Evolutionary conservation across 2,329 filamentous ascomycete genomes (phyloP).

Genomic region (Periconia macrospinosa): DNA sequence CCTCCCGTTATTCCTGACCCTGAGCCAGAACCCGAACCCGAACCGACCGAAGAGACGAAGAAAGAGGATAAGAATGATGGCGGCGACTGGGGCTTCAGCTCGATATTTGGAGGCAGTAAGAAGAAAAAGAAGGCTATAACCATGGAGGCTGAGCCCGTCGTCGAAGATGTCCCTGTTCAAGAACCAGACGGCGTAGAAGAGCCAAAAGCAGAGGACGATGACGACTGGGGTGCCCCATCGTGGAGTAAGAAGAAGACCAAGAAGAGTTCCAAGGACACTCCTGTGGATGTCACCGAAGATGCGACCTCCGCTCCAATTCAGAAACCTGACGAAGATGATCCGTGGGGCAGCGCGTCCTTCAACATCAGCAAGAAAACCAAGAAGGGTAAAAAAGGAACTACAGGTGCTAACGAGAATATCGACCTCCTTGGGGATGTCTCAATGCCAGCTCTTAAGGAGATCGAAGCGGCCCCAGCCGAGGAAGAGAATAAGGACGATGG

Average conservation of each 20-base stretch:
- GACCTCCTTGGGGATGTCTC: slow-evolving; percentile 38
- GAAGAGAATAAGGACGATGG: slow-evolving; percentile 48
- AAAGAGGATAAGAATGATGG: slow-evolving; percentile 35
- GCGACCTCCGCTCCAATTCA: slow-evolving; percentile 43
- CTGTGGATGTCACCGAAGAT: slow-evolving; percentile 45
- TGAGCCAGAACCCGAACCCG: slow-evolving; percentile 14
- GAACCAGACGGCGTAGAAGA: slow-evolving; percentile 55
- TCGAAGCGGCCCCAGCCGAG: slow-evolving; percentile 45
- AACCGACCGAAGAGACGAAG: slow-evolving; percentile 29
- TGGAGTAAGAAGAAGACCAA: slow-evolving; percentile 53
- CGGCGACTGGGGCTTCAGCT: slow-evolving; percentile 39
- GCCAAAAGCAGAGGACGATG: slow-evolving; percentile 53
- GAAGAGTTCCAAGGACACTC: slow-evolving; percentile 42
- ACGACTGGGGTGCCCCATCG: slow-evolving; percentile 61
- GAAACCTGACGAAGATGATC: slow-evolving; percentile 48
- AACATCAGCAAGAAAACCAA: slow-evolving; percentile 56
- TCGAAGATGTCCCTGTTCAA: slow-evolving; percentile 38
- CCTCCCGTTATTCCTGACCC: slow-evolving; percentile 31
- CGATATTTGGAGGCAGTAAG: slow-evolving; percentile 46
- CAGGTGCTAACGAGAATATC: slow-evolving; percentile 53
- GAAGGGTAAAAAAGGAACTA: slow-evolving; percentile 56
- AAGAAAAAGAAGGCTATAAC: slow-evolving; percentile 52
- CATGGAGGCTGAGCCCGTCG: slow-evolving; percentile 23
- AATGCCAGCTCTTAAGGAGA: slow-evolving; percentile 55
- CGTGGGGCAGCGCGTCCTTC: slow-evolving; percentile 40